Evolutionary conservation across 164 flowering plant species (phyloP), one percentile per base, ranked within the genome.

Genomic region (Pachysandra terminalis): DNA sequence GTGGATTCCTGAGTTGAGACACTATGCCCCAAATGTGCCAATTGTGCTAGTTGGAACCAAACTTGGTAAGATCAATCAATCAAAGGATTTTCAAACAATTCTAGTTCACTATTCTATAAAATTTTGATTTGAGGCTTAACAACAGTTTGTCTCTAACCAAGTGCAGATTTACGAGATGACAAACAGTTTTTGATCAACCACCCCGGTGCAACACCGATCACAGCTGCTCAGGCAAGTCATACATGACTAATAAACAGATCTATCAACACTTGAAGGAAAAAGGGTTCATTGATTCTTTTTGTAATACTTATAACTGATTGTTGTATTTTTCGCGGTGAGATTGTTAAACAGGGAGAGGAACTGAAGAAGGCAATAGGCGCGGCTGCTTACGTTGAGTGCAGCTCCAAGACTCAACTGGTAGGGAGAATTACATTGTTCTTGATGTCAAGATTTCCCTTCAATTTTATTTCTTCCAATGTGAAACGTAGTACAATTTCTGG

Each of bases 351-450:
- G 91, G 91, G 91, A 0, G 91, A 87, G 69, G 91, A 87, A 35
- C 78, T 87, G 68, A 83, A 71, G 82, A 85, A 81, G 72, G 54
- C 65, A 59, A 85, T 83, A 27, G 88, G 86, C 56, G 89, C 89
- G 26, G 81, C 79, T 68, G 73, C 70, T 65, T 87, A 87, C 65
- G 68, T 87, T 9, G 91, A 87, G 73, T 87, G 91, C 75, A 87
- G 91, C 64, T 79, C 91, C 57, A 85, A 85, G 72, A 91, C 96
- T 52, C 96, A 90, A 59, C 90, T 88, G 93, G 97, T 90, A 58
- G 3, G 7, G 15, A 62, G 13, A 41, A 27, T 23, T 7, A 32
- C 37, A 32, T 32, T 7, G 7, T 32, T 3, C 37, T 7, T n/a
- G n/a, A n/a, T 32, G 7, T 32, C 37, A 7, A 32, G 37, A 3